Conservation (phyloP, 2,329 filamentous ascomycete genomes). For the Colletotrichum acutatum region DNA sequence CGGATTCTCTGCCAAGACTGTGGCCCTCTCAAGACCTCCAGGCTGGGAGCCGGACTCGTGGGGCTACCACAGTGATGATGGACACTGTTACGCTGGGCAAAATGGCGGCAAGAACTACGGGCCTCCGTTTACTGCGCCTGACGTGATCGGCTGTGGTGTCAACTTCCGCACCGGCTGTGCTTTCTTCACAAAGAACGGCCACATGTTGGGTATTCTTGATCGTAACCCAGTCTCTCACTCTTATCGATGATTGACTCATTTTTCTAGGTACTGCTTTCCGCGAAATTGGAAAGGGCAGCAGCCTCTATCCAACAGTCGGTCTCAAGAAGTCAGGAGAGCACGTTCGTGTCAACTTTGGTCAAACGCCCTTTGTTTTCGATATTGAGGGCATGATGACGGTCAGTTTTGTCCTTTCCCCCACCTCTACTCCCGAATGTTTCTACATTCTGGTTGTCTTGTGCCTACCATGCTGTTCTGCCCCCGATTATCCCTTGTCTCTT, state of each 20-base stretch:
- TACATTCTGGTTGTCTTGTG: neutral
- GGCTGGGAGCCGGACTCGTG: slow-evolving; percentile 77
- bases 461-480: neutral
- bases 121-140: slow-evolving; percentile 63
- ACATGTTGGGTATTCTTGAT: slow-evolving; percentile 60
- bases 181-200: slow-evolving; percentile 77
- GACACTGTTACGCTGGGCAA: slow-evolving; percentile 67
- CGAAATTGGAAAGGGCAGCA: slow-evolving; percentile 64
- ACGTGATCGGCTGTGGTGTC: slow-evolving; percentile 73
- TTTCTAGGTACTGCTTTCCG: slow-evolving; percentile 70
- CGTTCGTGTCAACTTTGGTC: slow-evolving; percentile 73
- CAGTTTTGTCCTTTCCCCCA: slow-evolving; percentile 43
- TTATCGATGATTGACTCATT: neutral
- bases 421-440: neutral
- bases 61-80: slow-evolving; percentile 77
- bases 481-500: too few relatives aligned
- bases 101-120: slow-evolving; percentile 69
- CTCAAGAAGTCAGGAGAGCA: slow-evolving; percentile 73
- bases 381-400: slow-evolving; percentile 89
- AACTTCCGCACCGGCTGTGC: slow-evolving; percentile 72
- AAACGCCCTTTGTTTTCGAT: slow-evolving; percentile 86
- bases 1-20: slow-evolving; percentile 68
- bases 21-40: slow-evolving; percentile 65
- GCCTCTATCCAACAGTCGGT: slow-evolving; percentile 73
- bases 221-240: neutral